phyloP scores from a whole-genome alignment of 2,329 filamentous ascomycete genomes.

The Alternaria postmessia region DNA sequence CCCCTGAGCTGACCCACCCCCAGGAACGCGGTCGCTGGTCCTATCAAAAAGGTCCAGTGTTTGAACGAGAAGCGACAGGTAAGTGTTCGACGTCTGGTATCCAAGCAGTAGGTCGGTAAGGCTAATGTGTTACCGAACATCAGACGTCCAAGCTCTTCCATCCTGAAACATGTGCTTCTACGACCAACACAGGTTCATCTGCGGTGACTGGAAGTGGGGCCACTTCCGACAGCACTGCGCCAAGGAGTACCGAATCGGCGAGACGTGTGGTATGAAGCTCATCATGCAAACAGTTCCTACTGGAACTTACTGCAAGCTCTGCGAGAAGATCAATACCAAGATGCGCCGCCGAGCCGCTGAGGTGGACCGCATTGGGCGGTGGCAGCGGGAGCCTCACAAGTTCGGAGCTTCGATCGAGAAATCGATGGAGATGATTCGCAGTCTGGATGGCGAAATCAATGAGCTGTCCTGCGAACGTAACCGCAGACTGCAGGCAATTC shows the following conservation, averaged over 20 bases:
- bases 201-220: slow-evolving; percentile 94
- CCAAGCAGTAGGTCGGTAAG: slow-evolving; percentile 39
- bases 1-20: slow-evolving; percentile 42
- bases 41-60: slow-evolving; percentile 34
- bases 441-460: slow-evolving; percentile 73
- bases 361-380: slow-evolving; percentile 76
- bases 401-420: slow-evolving; percentile 70
- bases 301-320: slow-evolving; percentile 77
- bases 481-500: slow-evolving; percentile 47
- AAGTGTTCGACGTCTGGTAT: slow-evolving; percentile 33
- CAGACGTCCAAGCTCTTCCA: slow-evolving; percentile 41
- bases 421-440: slow-evolving; percentile 75
- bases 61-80: slow-evolving; percentile 40
- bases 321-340: slow-evolving; percentile 90
- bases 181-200: slow-evolving; percentile 84
- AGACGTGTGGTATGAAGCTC: slow-evolving; percentile 94
- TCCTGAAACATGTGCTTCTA: slow-evolving; percentile 85
- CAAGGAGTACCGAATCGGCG: slow-evolving; percentile 93
- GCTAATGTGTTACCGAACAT: slow-evolving; percentile 41
- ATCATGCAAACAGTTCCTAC: slow-evolving; percentile 76
- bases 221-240: slow-evolving; percentile 92
- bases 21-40: slow-evolving; percentile 29
- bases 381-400: slow-evolving; percentile 73
- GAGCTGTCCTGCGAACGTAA: slow-evolving; percentile 67
- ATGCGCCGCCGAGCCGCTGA: slow-evolving; percentile 77